Conservation (phyloP, 1,284 basidiomycete genomes). For the Ganoderma sinense region DNA sequence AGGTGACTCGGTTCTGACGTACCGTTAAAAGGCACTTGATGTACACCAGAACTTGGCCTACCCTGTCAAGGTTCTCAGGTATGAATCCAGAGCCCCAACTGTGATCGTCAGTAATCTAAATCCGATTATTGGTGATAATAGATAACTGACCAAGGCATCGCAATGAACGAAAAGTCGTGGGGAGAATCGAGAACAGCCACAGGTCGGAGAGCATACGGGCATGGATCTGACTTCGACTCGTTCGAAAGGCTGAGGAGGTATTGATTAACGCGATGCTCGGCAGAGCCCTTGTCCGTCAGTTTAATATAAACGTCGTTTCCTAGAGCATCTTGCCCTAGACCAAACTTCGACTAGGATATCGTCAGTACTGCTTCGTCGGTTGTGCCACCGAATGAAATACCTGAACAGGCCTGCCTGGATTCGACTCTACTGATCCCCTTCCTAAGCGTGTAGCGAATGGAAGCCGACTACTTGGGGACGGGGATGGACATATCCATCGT, state of each 20-base stretch:
- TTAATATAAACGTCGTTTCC: not conserved
- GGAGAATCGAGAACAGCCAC: slow-evolving; percentile 3
- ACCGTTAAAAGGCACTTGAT: slow-evolving; percentile 9
- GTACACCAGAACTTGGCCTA: not conserved
- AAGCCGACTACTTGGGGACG: too few relatives aligned
- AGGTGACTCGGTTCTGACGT: not conserved
- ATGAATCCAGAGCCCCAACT: not conserved
- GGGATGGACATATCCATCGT: too few relatives aligned
- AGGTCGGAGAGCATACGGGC: not conserved
- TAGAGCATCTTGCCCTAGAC: not conserved
- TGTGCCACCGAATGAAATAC: too few relatives aligned
- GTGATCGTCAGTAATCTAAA: not conserved
- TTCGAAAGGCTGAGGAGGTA: not conserved
- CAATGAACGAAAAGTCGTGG: slow-evolving; percentile 8
- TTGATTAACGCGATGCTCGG: not conserved
- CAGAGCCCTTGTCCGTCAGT: not conserved
- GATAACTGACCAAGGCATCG: slow-evolving; percentile 9
- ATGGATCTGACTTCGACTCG: not conserved
- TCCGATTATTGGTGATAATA: too few relatives aligned
- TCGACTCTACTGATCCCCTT: not conserved
- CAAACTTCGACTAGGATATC: not conserved
- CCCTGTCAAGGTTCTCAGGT: not conserved
- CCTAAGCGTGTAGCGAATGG: not conserved
- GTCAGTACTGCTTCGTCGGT: too few relatives aligned
- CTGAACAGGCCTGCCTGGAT: not conserved